Conservation (phyloP, 2,329 filamentous ascomycete genomes). For the Claviceps purpurea region DNA sequence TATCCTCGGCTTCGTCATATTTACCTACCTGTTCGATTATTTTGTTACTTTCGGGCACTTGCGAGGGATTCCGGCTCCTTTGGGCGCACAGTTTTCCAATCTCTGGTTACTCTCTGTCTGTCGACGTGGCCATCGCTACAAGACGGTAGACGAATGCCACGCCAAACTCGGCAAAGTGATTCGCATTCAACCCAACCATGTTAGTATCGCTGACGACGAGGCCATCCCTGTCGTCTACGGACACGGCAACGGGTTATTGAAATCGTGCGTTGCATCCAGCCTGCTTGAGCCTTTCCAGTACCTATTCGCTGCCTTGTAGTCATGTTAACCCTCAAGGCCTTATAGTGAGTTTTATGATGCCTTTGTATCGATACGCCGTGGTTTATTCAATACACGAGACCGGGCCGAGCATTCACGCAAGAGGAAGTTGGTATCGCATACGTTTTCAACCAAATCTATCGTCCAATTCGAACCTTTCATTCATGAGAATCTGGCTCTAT, state of each 20-base stretch:
- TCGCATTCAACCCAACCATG: constrained; percentile 70
- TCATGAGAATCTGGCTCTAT: constrained; percentile 60
- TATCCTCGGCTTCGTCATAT: constrained; percentile 33
- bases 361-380: constrained; percentile 75
- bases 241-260: constrained; percentile 63
- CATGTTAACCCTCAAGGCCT: background rate
- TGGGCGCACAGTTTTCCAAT: constrained; percentile 55
- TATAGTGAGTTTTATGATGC: constrained; percentile 74
- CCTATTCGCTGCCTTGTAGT: constrained; percentile 3
- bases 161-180: constrained; percentile 67
- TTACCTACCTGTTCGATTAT: constrained; percentile 47
- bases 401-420: constrained; percentile 74
- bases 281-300: background rate
- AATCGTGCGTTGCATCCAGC: constrained; percentile 34
- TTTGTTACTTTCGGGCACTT: constrained; percentile 39
- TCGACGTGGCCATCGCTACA: constrained; percentile 52
- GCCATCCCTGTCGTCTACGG: constrained; percentile 70
- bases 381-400: constrained; percentile 81
- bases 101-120: constrained; percentile 62
- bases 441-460: constrained; percentile 71
- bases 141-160: constrained; percentile 57
- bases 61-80: constrained; percentile 46
- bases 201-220: constrained; percentile 68
- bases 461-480: constrained; percentile 84
- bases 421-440: constrained; percentile 78